These are phyloP conservation scores for Chrysosporium keratinophilum DNA, from an alignment of 2,329 filamentous ascomycete genomes.

Conservation along the genomic window DNA sequence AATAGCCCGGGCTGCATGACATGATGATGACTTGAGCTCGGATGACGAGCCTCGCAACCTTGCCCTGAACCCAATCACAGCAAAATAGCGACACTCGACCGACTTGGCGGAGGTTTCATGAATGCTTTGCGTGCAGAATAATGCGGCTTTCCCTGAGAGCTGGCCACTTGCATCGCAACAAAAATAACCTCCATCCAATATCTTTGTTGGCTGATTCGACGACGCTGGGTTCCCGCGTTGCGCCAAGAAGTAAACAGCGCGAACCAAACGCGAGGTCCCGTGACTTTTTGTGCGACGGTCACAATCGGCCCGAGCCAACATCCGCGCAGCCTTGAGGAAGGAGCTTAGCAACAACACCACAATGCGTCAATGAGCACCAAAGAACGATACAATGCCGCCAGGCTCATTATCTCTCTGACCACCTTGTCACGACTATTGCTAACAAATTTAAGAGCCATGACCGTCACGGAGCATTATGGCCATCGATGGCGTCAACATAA, in stretches of 20 bases:
- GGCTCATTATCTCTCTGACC: no score
- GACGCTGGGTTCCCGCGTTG: slow-evolving; percentile 1
- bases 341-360: background rate
- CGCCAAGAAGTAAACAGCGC: slow-evolving; percentile 11
- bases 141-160: background rate
- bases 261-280: slow-evolving; percentile 2
- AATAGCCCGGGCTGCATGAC: background rate
- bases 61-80: background rate
- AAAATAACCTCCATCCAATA: no score
- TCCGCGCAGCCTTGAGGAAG: background rate
- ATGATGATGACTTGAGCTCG: background rate
- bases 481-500: background rate
- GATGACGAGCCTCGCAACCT: background rate
- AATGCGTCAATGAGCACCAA: no score
- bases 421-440: background rate
- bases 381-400: no score
- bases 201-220: background rate
- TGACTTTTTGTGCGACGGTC: background rate
- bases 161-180: background rate
- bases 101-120: background rate
- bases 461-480: background rate
- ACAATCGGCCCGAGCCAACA: no score
- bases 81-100: background rate
- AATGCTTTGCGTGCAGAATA: background rate
- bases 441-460: background rate